These are phyloP conservation scores for Polysphondylium violaceum DNA, from an alignment of 78 protist species.

Conservation along the genomic window DNA sequence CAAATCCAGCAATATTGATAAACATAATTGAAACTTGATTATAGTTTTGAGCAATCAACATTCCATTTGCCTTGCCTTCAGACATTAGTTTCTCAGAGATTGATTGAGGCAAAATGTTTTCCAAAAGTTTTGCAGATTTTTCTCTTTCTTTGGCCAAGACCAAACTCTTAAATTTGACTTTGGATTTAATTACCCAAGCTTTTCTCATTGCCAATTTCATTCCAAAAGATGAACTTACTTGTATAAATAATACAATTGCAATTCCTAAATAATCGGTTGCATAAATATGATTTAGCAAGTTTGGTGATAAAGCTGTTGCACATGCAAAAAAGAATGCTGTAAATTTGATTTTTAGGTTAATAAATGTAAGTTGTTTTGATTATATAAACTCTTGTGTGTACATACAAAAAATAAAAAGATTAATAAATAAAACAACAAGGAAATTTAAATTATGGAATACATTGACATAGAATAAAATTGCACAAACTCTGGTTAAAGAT, in stretches of 20 bases:
- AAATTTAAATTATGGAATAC: conserved; percentile 62
- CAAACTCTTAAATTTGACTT: conserved; percentile 32
- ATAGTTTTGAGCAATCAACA: conserved; percentile 42
- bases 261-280: conserved; percentile 65
- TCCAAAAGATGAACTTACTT: conserved; percentile 45
- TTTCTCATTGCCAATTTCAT: conserved; percentile 62
- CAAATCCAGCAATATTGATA: conserved; percentile 51
- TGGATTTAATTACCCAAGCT: conserved; percentile 73
- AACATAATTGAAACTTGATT: conserved; percentile 58
- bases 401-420: conserved; percentile 56
- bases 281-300: conserved; percentile 37
- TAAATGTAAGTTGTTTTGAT: not conserved
- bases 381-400: not conserved
- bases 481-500: conserved; percentile 41
- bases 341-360: not conserved
- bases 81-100: conserved; percentile 17
- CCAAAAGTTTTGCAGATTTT: conserved; percentile 6
- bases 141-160: conserved; percentile 43
- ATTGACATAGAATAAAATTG: conserved; percentile 46
- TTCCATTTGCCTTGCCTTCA: conserved; percentile 32
- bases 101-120: conserved; percentile 43
- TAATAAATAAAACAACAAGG: conserved; percentile 24
- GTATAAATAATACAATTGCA: conserved; percentile 28
- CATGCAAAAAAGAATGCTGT: conserved; percentile 51
- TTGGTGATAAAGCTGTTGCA: conserved; percentile 22